Conservation (phyloP, 352 stramenopile genomes). For the Albugo laibachii region DNA sequence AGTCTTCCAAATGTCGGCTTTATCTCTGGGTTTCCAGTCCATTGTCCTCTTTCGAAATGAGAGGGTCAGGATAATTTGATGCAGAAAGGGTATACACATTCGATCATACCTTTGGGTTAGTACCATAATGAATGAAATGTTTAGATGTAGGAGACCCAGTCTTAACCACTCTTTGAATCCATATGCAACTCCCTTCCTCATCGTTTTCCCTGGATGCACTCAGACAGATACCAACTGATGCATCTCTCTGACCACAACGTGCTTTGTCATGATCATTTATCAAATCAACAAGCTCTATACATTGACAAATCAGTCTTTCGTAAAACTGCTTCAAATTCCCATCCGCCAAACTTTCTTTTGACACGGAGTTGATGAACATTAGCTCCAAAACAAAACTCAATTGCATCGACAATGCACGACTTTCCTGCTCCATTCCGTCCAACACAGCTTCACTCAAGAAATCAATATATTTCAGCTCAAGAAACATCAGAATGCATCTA, state of each 20-base stretch:
- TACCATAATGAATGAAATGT: conserved; percentile 2
- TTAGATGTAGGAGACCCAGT: conserved; percentile 5
- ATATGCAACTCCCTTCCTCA: not conserved
- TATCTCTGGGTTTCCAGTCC: no score
- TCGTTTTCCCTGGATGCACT: not conserved
- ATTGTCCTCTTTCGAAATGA: no score
- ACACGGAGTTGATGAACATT: conserved; percentile 1
- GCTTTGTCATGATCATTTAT: conserved; percentile 7
- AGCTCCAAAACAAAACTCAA: conserved; percentile 6
- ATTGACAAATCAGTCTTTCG: no score
- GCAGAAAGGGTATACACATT: not conserved
- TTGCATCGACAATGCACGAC: conserved; percentile 4
- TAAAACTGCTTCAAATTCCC: no score
- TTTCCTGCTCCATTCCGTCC: conserved; percentile 4
- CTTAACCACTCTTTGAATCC: conserved; percentile 8
- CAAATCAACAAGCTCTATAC: conserved; percentile 7
- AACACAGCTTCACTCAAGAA: not conserved
- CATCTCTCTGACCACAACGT: no score
- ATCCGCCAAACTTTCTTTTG: not conserved
- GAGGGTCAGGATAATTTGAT: no score
- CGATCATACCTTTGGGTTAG: not conserved
- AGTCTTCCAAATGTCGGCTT: not conserved
- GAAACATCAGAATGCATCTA: not conserved
- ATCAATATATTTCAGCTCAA: conserved; percentile 4
- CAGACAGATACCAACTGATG: not conserved